Evolutionary conservation across 495 filamentous ascomycete genomes (phyloP), one percentile per base, ranked within the genome.

Genomic region (Cercophora samala): DNA sequence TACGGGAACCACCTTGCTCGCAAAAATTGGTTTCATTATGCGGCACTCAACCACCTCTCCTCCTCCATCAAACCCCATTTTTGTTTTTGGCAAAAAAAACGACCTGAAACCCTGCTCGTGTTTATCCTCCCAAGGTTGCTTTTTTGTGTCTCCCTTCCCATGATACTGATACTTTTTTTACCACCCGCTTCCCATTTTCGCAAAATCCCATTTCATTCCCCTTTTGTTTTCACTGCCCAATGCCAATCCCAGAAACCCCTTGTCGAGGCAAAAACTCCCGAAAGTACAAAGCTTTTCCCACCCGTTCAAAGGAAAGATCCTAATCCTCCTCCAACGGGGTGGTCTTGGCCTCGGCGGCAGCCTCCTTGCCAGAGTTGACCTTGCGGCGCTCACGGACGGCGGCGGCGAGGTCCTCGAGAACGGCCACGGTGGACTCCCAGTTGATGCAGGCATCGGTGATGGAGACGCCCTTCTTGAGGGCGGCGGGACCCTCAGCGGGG

Each of bases 371-470:
- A 4, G 64, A 68, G 51, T 71, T 77, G 58, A 82, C 69, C 74
- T 80, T 76, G n/a, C 95, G 84, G 73, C 95, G 85, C 29, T 86
- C 88, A 42, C 88, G 86, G 52, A 97, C 90, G n/a, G 91, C 91
- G 24, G 89, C 89, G 11, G 95, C 96, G 4, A 99, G 85, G 71
- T 91, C 85, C 70, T 96, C 89, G n/a, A 99, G 84, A 1, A 95
- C 90, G 4, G 87, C 82, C 60, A 96, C 89, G 0, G 95, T 99
- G 51, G 81, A 83, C 53, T 96, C 90, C 95, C 95, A 99, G 82
- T 93, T 83, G 72, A 99, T 96, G 80, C 95, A 99, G 56, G 96
- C 95, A 77, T 99, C 95, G 1, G 95, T 99, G 78, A 99, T 98
- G 78, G 89, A 93, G 70, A 99, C 92, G 73, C 95, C 95, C 82